Evolutionary conservation across 2,329 filamentous ascomycete species (phyloP), one percentile per base, ranked within the genome.

Genomic region (Stagonosporopsis rhizophila): DNA sequence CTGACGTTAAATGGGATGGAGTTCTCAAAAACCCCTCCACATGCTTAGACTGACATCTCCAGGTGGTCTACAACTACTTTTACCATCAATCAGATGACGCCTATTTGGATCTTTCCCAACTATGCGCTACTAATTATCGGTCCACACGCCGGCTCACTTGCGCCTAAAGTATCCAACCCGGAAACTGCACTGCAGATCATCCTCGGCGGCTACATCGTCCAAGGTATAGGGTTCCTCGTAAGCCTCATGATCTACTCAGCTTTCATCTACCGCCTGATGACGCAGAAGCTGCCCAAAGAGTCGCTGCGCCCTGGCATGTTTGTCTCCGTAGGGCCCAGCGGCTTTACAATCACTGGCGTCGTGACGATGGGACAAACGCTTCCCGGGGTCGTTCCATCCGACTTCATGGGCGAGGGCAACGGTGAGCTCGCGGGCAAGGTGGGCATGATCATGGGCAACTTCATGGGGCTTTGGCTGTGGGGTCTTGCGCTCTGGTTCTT

Each of bases 181-280:
- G 61, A 66, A 0, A 73, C 70, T 8, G 80, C 82, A 0, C 75
- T 87, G n/a, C 73, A 77, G 3, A 82, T 88, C 55, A 83, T 88
- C 28, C 74, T 88, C 35, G 84, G 83, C 6, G 86, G 85, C 11
- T 83, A 81, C 53, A 81, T 85, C 3, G 81, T 87, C 32, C 86
- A 88, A 71, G 85, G 85, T n/a, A 83, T 87, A 44, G 86, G 85
- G 1, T 88, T 87, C 66, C 72, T 88, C 61, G 82, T 88, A 39
- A 83, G 83, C 0, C 83, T 94, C 56, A 93, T 93, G 88, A 90
- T 96, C 23, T 92, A 92, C 60, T 86, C 89, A 1, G 89, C 91
- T 45, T 95, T 93, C 70, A 85, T 96, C 45, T 95, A 95, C 72
- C 86, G 91, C 27, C 82, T 96, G 25, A 95, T 95, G 91, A 94